Evolutionary conservation across 352 stramenopile genomes (phyloP), one percentile per base, ranked within the genome.

Genomic region (Thalassiosira oceanica): DNA sequence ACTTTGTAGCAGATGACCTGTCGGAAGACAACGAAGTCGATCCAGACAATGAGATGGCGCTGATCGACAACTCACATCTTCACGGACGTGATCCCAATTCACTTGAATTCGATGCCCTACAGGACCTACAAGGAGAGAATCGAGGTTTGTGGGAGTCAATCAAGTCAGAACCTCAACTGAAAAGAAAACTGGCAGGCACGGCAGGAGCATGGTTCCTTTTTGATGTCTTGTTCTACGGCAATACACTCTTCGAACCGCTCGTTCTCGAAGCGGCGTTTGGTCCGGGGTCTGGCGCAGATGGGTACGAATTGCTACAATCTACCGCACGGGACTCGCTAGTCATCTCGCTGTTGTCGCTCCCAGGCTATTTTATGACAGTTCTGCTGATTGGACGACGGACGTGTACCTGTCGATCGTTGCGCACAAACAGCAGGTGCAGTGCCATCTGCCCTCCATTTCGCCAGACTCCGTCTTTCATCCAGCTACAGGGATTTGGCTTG

Each of bases 181-280:
- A 57, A 27, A 31, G 46, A 42, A 89, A 91, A 52, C 61, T 90
- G 18, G 48, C 82, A 49, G 84, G 84, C 13, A 91, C 84, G 39
- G 84, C 78, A 10, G 64, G 73, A 23, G 84, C 76, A 18, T 91
- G 84, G 84, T 89, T 88, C 52, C 70, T 91, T 0, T 91, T 91
- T 67, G 84, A 91, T 61, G 65, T 89, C 15, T 26, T 91, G 11
- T 91, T 90, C 62, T 91, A 91, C 44, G 84, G 84, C 0, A 91
- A 91, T 41, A 85, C 81, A n/a, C 51, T 91, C 0, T 91, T 91
- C 69, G 76, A 88, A 60, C 81, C 81, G 10, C 64, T 91, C 29
- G 84, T 89, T n/a, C 57, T 91, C n/a, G 66, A 81, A 64, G 74
- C 81, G 42, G 84, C 82, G 0, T 91, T 91, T 78, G 55, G 64